phyloP scores from a whole-genome alignment of 2,329 filamentous ascomycete genomes.

The Botryotinia narcissicola region DNA sequence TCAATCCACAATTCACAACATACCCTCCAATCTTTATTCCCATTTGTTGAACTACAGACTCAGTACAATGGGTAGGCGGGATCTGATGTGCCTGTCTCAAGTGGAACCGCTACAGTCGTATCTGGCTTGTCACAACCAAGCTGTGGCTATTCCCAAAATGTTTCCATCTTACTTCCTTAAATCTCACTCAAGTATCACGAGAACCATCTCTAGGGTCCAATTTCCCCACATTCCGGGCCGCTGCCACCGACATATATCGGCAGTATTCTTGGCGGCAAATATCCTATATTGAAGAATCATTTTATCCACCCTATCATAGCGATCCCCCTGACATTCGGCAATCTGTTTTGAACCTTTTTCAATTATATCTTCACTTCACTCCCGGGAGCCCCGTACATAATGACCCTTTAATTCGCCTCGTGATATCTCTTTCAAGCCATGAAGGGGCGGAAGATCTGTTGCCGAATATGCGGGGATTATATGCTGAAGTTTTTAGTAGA shows the following conservation, averaged over 20 bases:
- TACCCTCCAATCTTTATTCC: neutral
- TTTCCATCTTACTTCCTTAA: neutral
- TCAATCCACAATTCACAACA: neutral
- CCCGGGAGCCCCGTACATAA: constrained; percentile 1
- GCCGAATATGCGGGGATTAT: neutral
- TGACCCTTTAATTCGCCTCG: neutral
- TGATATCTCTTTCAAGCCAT: neutral
- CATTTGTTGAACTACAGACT: neutral
- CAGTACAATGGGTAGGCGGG: neutral
- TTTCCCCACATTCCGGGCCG: constrained; percentile 16
- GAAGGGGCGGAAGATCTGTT: constrained; percentile 11
- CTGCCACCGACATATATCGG: constrained; percentile 14
- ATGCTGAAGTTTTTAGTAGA: neutral
- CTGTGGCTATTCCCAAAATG: neutral
- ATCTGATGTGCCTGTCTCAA: neutral
- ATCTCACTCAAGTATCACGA: constrained; percentile 16
- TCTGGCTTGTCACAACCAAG: constrained; percentile 1
- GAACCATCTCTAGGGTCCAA: neutral
- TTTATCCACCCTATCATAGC: constrained; percentile 15
- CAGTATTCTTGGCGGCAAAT: constrained; percentile 7
- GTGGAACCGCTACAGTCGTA: neutral
- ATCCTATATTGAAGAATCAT: neutral
- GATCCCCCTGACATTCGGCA: constrained; percentile 9
- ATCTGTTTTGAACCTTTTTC: constrained; percentile 5
- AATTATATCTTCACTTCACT: neutral